phyloP scores from a whole-genome alignment of 1,284 basidiomycete species.

The Boletus subluridellus region DNA sequence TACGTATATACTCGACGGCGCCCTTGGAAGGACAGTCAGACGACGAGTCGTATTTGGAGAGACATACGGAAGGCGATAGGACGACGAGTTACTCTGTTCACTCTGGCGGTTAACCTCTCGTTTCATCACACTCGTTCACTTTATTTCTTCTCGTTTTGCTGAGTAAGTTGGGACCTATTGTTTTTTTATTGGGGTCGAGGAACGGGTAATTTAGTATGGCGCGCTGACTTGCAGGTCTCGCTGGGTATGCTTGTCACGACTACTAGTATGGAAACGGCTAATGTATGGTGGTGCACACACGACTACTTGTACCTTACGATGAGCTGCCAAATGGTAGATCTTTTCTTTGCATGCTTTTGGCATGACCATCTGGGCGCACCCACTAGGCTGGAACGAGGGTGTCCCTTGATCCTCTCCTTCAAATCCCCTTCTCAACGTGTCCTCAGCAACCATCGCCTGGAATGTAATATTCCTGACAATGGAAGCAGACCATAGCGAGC shows the following conservation, averaged over 20 bases:
- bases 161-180: conserved; percentile 6
- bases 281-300: conserved; percentile 27
- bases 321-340: conserved; percentile 3
- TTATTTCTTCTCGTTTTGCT: background rate
- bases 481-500: conserved; percentile 26
- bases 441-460: conserved; percentile 9
- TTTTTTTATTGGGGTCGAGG: conserved; percentile 18
- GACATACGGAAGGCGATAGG: conserved; percentile 28
- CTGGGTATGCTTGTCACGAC: conserved; percentile 3
- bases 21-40: conserved; percentile 23
- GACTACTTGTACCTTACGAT: conserved; percentile 23
- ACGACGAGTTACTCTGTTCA: conserved; percentile 28
- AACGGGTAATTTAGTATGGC: conserved; percentile 16
- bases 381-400: conserved; percentile 1
- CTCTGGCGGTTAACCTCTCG: conserved; percentile 26
- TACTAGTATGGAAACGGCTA: conserved; percentile 26
- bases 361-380: background rate
- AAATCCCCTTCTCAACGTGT: conserved; percentile 21
- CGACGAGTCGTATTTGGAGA: conserved; percentile 27
- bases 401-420: background rate
- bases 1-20: conserved; percentile 28
- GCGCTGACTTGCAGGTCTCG: conserved; percentile 8
- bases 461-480: conserved; percentile 24
- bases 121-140: background rate
- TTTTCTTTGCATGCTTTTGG: conserved; percentile 5